Evolutionary conservation across 2,329 filamentous ascomycete species (phyloP), one percentile per base, ranked within the genome.

Genomic region (Fusarium falciforme): DNA sequence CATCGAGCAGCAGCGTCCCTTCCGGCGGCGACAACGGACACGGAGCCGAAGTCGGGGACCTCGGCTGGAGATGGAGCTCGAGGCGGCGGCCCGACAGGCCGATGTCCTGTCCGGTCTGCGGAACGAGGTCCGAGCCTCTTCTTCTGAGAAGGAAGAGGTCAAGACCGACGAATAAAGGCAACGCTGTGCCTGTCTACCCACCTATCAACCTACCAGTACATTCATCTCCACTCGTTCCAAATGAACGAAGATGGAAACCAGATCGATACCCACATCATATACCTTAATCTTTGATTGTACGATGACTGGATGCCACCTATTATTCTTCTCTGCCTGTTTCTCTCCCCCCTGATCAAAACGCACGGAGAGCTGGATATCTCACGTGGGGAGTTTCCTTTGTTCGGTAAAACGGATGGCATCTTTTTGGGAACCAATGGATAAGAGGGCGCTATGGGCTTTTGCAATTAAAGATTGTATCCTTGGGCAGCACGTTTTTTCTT

Each of bases 11-110:
- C 77, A 78, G 31, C 71, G 74, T 17, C 74, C 78, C 20, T 66
- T 73, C 47, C 79, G 82, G 25, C 82, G 82, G 55, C 81, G 81
- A n/a, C 81, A 83, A 68, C 77, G 83, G 61, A 83, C 82, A 14
- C 79, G 83, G 62, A 85, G 83, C 76, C 79, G 81, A 64, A 83
- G 83, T 76, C 81, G 83, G 36, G 79, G 80, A 16, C 76, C 79
- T 58, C 80, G 77, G 29, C 60, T 77, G 36, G 82, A 83, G 63
- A 68, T 76, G 61, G 81, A 83, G 55, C 72, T 74, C 11, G 73
- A 76, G 54, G 65, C 61, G 54, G 65, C 61, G 11, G 72, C 73
- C 52, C 76, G 79, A 36, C 73, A 76, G 38, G 68, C 73, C 52
- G 82, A 83, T 47, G 61, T 72, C 17, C 64, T 79, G 11, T 84